Evolutionary conservation across 2,329 filamentous ascomycete species (phyloP), one percentile per base, ranked within the genome.

Genomic region (Drechslerella dactyloides): DNA sequence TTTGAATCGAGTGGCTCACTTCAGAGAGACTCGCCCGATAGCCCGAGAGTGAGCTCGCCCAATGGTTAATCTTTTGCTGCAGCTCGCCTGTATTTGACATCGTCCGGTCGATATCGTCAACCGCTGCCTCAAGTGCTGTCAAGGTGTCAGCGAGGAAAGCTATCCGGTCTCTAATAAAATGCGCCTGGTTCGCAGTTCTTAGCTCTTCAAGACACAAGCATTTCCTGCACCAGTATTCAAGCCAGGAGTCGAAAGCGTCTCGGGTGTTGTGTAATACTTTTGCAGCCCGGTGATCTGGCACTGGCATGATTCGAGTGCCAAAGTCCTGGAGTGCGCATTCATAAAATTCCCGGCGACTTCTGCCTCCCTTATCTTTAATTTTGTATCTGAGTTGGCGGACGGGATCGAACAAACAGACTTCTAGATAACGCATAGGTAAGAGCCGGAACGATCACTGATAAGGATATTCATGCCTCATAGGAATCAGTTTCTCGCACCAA

Each of bases 371-470:
- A n/a, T n/a, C n/a, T n/a, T n/a, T n/a, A n/a, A n/a, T n/a, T 15
- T n/a, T 10, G 51, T 10, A n/a, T n/a, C n/a, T n/a, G n/a, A n/a
- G 27, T 13, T 54, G 27, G 3, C 23, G 21, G 10, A 2, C 6
- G n/a, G 54, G 37, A 33, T 58, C 54, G 24, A 58, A 58, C 1
- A 58, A 33, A 35, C 42, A 58, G 6, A 58, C n/a, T 30, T 58
- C 54, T 58, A 48, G n/a, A 15, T 7, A 33, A 23, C n/a, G 15
- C 51, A 8, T 33, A 23, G 10, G 15, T 19, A 21, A 13, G 8
- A 33, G 33, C n/a, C 21, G 33, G 8, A 30, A 17, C 51, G n/a
- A 17, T 13, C 37, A 13, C 13, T 4, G 15, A 13, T 33, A 33
- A 33, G n/a, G n/a, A n/a, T n/a, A n/a, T n/a, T n/a, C n/a, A 42